These are phyloP conservation scores for Cladosporium halotolerans DNA, from an alignment of 2,329 filamentous ascomycete species.

Conservation along the genomic window DNA sequence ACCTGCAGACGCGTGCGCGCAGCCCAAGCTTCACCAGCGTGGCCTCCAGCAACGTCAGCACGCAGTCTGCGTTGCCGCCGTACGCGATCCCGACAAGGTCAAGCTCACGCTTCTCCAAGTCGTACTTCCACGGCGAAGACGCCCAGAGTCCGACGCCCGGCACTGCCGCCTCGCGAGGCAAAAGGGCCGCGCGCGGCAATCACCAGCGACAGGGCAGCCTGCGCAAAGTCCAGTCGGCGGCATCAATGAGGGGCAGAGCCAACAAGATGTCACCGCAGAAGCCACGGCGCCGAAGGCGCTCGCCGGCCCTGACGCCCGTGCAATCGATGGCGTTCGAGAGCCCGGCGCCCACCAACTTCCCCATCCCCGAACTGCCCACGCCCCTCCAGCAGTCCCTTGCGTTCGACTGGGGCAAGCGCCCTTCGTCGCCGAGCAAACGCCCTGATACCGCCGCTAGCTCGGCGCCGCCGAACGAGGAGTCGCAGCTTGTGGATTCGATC, in stretches of 20 bases:
- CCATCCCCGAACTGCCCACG: conserved; percentile 29
- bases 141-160: conserved; percentile 66
- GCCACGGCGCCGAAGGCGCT: conserved; percentile 25
- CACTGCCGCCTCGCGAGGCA: conserved; percentile 15
- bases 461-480: conserved; percentile 17
- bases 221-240: conserved; percentile 79
- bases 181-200: conserved; percentile 14
- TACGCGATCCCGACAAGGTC: conserved; percentile 87
- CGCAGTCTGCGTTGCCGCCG: conserved; percentile 52
- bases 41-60: conserved; percentile 31
- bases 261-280: conserved; percentile 51
- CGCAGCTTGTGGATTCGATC: conserved; percentile 88
- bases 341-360: conserved; percentile 27
- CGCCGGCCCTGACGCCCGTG: conserved; percentile 30
- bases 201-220: conserved; percentile 41
- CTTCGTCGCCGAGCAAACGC: neutral
- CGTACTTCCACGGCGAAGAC: conserved; percentile 65
- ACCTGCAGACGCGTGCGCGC: conserved; percentile 42
- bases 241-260: conserved; percentile 54
- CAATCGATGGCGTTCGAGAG: conserved; percentile 32
- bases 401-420: conserved; percentile 13
- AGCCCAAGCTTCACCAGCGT: conserved; percentile 60
- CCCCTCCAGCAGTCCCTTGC: conserved; percentile 20
- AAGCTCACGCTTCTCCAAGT: conserved; percentile 70
- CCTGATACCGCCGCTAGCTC: conserved; percentile 11